phyloP scores from a whole-genome alignment of 2,329 filamentous ascomycete species.

The Ceratocystis destructans region DNA sequence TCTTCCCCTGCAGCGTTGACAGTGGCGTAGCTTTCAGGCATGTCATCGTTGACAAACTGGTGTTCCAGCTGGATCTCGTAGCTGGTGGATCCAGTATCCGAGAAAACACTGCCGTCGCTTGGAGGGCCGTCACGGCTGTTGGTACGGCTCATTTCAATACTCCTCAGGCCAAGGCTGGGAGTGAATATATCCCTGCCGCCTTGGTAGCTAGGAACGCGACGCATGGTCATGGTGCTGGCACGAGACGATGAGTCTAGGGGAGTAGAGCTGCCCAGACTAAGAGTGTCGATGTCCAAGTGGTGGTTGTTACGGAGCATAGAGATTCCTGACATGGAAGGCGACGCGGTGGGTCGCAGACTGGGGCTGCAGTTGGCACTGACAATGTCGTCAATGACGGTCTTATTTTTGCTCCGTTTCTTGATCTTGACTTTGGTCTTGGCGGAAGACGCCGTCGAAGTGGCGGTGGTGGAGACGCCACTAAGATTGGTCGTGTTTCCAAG shows the following conservation, averaged over 20 bases:
- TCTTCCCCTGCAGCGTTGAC: constrained; percentile 24
- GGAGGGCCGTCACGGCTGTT: constrained; percentile 42
- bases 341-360: constrained; percentile 37
- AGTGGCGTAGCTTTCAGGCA: constrained; percentile 25
- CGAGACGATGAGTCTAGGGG: constrained; percentile 47
- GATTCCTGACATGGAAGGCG: constrained; percentile 55
- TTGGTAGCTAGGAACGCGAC: constrained; percentile 17
- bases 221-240: constrained; percentile 35
- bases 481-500: background rate
- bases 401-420: constrained; percentile 24
- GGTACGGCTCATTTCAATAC: constrained; percentile 41
- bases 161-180: constrained; percentile 37
- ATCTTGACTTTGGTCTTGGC: constrained; percentile 10
- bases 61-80: constrained; percentile 76
- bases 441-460: constrained; percentile 6
- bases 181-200: constrained; percentile 24
- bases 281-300: constrained; percentile 51
- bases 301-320: constrained; percentile 68
- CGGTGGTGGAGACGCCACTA: background rate
- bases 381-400: constrained; percentile 36
- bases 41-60: constrained; percentile 49
- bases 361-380: constrained; percentile 53
- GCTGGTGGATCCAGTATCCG: constrained; percentile 54
- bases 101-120: constrained; percentile 44
- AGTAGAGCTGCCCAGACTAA: background rate